Evolutionary conservation across 805 yeast species (phyloP).

Genomic region (Candida tibetensis): DNA sequence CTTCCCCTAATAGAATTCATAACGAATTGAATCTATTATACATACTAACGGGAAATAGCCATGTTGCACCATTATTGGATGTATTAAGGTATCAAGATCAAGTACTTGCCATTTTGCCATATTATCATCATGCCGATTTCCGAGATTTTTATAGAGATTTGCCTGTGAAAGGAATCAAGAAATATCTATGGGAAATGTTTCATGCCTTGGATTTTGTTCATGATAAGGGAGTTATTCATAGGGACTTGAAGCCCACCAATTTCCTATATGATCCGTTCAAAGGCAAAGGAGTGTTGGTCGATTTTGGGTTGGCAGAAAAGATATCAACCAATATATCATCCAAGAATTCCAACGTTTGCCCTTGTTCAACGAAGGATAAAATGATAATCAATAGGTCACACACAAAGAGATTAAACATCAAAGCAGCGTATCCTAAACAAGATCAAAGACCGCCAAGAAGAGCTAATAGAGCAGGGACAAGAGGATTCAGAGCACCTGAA

Average conservation of each 20-base stretch:
- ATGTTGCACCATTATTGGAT: constrained; percentile 87
- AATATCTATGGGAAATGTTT: constrained; percentile 76
- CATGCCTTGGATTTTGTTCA: constrained; percentile 68
- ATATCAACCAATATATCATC: constrained; percentile 12
- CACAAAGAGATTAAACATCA: constrained; percentile 26
- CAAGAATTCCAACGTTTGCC: constrained; percentile 43
- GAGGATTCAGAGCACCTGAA: constrained; percentile 95
- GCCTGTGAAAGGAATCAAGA: constrained; percentile 74
- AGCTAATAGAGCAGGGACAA: constrained; percentile 95
- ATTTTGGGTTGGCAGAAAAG: constrained; percentile 87
- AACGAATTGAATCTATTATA: constrained; percentile 82
- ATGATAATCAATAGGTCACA: constrained; percentile 14
- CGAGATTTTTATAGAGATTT: constrained; percentile 80
- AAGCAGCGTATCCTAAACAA: constrained; percentile 72
- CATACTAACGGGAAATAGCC: constrained; percentile 60
- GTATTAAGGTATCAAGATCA: constrained; percentile 87
- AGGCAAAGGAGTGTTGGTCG: constrained; percentile 79
- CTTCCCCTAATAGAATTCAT: constrained; percentile 87
- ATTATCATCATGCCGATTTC: constrained; percentile 86
- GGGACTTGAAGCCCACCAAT: constrained; percentile 55
- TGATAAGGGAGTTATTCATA: constrained; percentile 39
- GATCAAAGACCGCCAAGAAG: constrained; percentile 86
- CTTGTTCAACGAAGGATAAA: constrained; percentile 49
- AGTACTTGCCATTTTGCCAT: constrained; percentile 89
- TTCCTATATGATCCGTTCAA: constrained; percentile 65